Percentiles rank a stretch among this genome's conserved stretches.
These are phyloP conservation scores for Herpotrichia juniperi DNA, from an alignment of 2,329 filamentous ascomycete species.

Conservation along the genomic window DNA sequence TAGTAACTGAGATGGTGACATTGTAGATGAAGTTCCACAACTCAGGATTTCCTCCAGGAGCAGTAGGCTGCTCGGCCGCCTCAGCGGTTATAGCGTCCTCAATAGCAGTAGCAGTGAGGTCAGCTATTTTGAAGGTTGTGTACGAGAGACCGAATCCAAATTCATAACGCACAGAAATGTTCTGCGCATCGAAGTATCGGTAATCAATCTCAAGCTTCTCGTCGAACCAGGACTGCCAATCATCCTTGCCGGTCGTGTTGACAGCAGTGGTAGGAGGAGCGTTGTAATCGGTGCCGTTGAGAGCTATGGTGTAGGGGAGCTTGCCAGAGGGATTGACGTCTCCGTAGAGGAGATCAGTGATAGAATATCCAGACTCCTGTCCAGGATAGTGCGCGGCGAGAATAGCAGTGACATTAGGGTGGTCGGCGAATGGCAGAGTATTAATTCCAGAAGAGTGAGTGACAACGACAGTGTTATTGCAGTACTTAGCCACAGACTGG, in stretches of 20 bases:
- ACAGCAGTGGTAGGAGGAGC: conserved; percentile 48
- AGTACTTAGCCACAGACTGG: conserved; percentile 52
- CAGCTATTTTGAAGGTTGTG: conserved; percentile 75
- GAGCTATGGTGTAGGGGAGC: conserved; percentile 85
- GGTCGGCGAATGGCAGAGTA: conserved; percentile 48
- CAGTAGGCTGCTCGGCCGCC: conserved; percentile 43
- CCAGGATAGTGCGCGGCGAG: conserved; percentile 50
- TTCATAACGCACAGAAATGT: conserved; percentile 73
- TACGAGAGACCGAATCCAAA: conserved; percentile 80
- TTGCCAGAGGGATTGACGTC: conserved; percentile 78
- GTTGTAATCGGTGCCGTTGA: conserved; percentile 70
- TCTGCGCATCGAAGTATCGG: conserved; percentile 71
- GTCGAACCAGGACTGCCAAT: conserved; percentile 59
- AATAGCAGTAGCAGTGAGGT: conserved; percentile 63
- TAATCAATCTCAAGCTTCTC: conserved; percentile 78
- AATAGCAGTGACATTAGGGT: conserved; percentile 52
- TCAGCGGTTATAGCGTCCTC: conserved; percentile 65
- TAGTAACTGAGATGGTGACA: conserved; percentile 70
- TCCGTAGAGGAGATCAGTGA: conserved; percentile 68
- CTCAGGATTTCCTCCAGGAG: conserved; percentile 47
- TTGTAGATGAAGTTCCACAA: conserved; percentile 74
- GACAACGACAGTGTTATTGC: conserved; percentile 60
- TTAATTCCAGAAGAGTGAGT: conserved; percentile 53
- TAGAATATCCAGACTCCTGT: conserved; percentile 48
- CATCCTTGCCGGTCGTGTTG: conserved; percentile 47